Evolutionary conservation across 2,329 filamentous ascomycete genomes (phyloP), one percentile per base, ranked within the genome.

Genomic region (Scleromitrula shiraiana): DNA sequence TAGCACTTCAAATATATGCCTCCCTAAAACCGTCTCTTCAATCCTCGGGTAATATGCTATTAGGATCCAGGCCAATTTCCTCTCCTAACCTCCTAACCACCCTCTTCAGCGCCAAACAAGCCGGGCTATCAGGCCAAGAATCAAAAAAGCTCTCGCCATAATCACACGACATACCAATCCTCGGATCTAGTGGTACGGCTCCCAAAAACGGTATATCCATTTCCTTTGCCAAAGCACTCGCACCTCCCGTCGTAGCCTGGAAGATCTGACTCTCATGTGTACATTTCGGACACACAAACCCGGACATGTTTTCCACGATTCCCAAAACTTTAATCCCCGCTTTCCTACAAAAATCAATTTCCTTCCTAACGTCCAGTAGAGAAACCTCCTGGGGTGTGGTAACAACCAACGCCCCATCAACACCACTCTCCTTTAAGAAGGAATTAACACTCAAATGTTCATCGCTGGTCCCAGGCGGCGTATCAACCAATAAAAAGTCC

Each of bases 101-200:
- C 29, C 74, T 73, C 68, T 80, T 83, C 52, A 98, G 78, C 3
- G 91, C 90, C 57, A 76, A 72, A 61, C 88, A 95, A 1, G 93
- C 90, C 27, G 93, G 91, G 57, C 88, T 95, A 59, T 97, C 90
- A 0, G 91, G 88, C 66, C 88, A 98, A 20, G 82, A 83, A 62
- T 97, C 90, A 62, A 97, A 86, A 68, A 94, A 98, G 67, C 89
- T 96, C 77, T 98, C 93, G 5, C 94, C 93, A 66, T 87, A 96
- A 66, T 98, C 93, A 62, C 91, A 96, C 2, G 90, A 85, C 86
- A 96, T 94, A 7, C 93, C 87, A 57, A 98, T 95, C 53, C 91
- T 75, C 3, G 93, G 91, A 62, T 98, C 93, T 44, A 98, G 70
- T 30, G 93, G 93, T 10, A 98, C 90, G 10, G 85, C 78, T 1